Conservation (phyloP, 2,329 filamentous ascomycete genomes). For the Fusarium sp. region DNA sequence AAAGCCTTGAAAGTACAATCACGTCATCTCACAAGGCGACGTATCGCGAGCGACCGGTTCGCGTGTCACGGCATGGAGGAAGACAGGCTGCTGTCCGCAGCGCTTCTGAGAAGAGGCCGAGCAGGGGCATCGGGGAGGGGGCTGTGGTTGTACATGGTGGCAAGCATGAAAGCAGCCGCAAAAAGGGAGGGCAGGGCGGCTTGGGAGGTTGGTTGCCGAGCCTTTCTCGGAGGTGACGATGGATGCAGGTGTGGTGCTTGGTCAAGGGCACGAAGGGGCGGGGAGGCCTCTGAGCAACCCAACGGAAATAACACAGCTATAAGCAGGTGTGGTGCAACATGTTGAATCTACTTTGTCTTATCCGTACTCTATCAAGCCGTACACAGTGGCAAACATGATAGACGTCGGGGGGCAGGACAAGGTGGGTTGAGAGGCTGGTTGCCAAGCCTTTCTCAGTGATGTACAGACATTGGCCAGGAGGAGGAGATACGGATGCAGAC, state of each 20-base stretch:
- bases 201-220: neutral
- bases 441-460: neutral
- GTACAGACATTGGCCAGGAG: neutral
- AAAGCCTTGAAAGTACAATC: slow-evolving; percentile 6
- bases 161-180: neutral
- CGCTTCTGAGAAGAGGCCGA: neutral
- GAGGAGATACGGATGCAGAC: neutral
- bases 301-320: too few relatives aligned
- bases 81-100: neutral
- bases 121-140: neutral
- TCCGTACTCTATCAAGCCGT: neutral
- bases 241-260: neutral
- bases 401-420: neutral
- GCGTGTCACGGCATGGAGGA: neutral
- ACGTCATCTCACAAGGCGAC: neutral
- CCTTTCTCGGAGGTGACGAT: neutral
- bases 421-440: neutral
- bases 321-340: too few relatives aligned
- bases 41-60: neutral
- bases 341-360: neutral
- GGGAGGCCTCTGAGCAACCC: too few relatives aligned
- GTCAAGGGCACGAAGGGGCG: too few relatives aligned
- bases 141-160: neutral
- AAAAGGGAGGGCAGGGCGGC: neutral
- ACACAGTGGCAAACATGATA: neutral